These are phyloP conservation scores for Alternaria atra DNA, from an alignment of 2,329 filamentous ascomycete species.

Conservation along the genomic window DNA sequence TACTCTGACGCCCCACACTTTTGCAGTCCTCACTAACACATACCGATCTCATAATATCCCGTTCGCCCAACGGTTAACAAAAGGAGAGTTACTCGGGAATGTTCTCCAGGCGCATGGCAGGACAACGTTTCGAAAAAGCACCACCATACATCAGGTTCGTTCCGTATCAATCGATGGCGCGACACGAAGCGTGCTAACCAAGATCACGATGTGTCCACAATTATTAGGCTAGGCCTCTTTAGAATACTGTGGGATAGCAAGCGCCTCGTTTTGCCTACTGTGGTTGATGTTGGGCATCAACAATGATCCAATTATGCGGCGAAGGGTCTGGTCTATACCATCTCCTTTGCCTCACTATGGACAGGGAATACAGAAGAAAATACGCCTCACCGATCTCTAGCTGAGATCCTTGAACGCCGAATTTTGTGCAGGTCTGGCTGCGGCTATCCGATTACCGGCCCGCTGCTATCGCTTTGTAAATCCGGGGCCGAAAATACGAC, in stretches of 20 bases:
- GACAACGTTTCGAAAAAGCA: background rate
- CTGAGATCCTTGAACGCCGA: background rate
- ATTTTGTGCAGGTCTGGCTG: background rate
- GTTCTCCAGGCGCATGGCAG: background rate
- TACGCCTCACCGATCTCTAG: background rate
- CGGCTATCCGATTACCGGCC: background rate
- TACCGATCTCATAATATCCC: background rate
- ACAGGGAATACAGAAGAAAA: background rate
- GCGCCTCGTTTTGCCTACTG: background rate
- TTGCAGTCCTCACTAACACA: background rate
- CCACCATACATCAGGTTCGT: background rate
- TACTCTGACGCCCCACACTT: background rate
- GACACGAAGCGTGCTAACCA: background rate
- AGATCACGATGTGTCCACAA: background rate
- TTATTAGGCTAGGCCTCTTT: background rate
- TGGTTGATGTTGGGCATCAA: background rate
- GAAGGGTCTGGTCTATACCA: background rate
- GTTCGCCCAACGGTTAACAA: background rate
- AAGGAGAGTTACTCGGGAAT: background rate
- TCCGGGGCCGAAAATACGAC: background rate
- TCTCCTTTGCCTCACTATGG: background rate
- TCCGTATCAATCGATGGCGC: background rate
- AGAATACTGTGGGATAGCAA: background rate
- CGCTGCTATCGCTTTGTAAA: background rate
- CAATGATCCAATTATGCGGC: background rate